Evolutionary conservation across 2,329 filamentous ascomycete species (phyloP).

Genomic region (Fusarium protoensiforme): DNA sequence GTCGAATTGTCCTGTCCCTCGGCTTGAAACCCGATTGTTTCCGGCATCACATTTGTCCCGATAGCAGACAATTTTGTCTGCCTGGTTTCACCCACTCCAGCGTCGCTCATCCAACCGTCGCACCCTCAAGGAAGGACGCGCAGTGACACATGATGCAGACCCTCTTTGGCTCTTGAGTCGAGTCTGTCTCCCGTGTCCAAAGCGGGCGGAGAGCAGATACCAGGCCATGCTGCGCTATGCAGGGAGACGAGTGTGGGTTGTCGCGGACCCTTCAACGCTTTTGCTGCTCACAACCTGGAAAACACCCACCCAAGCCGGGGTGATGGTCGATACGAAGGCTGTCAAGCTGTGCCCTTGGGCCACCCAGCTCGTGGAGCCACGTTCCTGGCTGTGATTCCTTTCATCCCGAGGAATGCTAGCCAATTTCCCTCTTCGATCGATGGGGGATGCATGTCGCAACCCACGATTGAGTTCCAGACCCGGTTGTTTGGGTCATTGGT

Average conservation of each 20-base stretch:
- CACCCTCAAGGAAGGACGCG: neutral
- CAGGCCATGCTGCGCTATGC: slow-evolving; percentile 28
- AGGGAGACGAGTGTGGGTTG: slow-evolving; percentile 34
- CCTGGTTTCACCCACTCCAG: neutral
- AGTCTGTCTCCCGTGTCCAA: slow-evolving; percentile 14
- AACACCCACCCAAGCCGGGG: slow-evolving; percentile 5
- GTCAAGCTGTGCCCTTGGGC: neutral
- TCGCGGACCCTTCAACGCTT: slow-evolving; percentile 15
- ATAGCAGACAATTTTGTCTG: neutral
- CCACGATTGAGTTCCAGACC: slow-evolving; percentile 23
- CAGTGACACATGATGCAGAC: slow-evolving; percentile 1
- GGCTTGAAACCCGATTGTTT: slow-evolving; percentile 4
- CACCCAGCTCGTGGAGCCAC: slow-evolving; percentile 12
- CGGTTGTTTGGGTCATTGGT: slow-evolving; percentile 28
- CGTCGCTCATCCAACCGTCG: neutral
- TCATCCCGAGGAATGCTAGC: slow-evolving; percentile 36
- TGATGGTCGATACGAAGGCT: slow-evolving; percentile 5
- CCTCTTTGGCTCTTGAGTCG: neutral
- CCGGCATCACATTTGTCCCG: neutral
- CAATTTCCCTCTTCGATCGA: slow-evolving; percentile 32
- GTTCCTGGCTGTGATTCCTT: slow-evolving; percentile 31
- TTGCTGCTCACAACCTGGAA: neutral
- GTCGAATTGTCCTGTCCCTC: neutral
- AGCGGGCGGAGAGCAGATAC: slow-evolving; percentile 11
- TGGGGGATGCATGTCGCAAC: slow-evolving; percentile 21